These are phyloP conservation scores for Hyaloscypha hepaticicola DNA, from an alignment of 495 filamentous ascomycete species.

Conservation along the genomic window DNA sequence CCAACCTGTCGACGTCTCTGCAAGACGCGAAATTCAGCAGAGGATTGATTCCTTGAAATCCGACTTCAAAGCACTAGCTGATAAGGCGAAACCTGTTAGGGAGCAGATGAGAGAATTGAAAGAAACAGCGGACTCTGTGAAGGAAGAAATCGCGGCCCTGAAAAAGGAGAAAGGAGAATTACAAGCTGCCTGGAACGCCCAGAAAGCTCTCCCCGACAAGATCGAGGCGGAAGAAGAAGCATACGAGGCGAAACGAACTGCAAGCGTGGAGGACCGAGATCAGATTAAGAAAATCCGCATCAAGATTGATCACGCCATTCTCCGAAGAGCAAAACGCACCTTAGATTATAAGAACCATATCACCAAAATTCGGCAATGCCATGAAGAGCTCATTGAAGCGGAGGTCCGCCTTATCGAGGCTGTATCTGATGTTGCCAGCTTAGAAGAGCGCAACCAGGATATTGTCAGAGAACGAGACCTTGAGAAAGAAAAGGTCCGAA, in stretches of 20 bases:
- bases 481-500: constrained; percentile 36
- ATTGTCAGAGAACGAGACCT: constrained; percentile 53
- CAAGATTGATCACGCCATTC: constrained; percentile 54
- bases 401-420: constrained; percentile 75
- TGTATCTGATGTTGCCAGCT: constrained; percentile 65
- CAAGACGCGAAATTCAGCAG: constrained; percentile 51
- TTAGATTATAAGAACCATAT: constrained; percentile 61
- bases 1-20: constrained; percentile 64
- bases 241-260: constrained; percentile 41
- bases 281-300: constrained; percentile 44
- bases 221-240: constrained; percentile 62
- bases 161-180: constrained; percentile 46
- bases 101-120: background rate
- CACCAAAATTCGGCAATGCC: constrained; percentile 52
- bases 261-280: constrained; percentile 43
- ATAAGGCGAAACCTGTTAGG: constrained; percentile 37
- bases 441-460: constrained; percentile 60
- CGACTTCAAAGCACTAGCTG: constrained; percentile 35
- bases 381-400: constrained; percentile 63
- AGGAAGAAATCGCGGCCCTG: constrained; percentile 25
- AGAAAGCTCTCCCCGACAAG: constrained; percentile 64
- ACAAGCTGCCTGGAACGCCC: constrained; percentile 63
- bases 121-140: constrained; percentile 13
- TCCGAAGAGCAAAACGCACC: constrained; percentile 62
- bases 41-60: constrained; percentile 43